Base-by-base conservation (phyloP, 2,329 filamentous ascomycete species). In the Myriosclerotinia scirpicola region DNA sequence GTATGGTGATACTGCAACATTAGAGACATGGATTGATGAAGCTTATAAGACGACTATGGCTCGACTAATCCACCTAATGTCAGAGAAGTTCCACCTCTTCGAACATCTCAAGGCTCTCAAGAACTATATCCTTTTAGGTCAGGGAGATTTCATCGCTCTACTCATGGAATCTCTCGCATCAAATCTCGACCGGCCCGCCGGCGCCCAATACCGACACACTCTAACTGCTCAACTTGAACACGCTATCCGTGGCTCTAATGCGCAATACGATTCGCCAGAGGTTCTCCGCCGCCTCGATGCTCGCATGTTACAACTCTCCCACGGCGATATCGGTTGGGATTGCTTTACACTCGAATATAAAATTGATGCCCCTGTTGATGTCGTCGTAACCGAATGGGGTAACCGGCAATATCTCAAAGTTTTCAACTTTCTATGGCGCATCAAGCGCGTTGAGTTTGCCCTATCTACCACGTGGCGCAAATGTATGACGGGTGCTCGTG, bases 321-420 rank as follows among this genome's bases (percentile, higher is more conserved):
- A 97, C 73, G 95, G 95, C 62, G 95, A 99, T 74, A 98, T 97
- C 64, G 95, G 95, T 60, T 99, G 95, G 95, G 95, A 99, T 76
- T 97, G 96, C 76, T 99, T 99, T 79, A 99, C 95, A 0, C 86
- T 99, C 11, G 96, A 99, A 77, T 99, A 99, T 80, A 97, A 98
- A 77, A 95, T 99, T 72, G 93, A 97, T 76, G 91, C 94, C 2
- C 95, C 95, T 0, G 91, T 97, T 34, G 95, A 99, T 76, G 95
- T 99, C 38, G 93, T 99, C 58, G 93, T 99, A 50, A 98, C 94
- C 0, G 92, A 96, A 53, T 97, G 93, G 87, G 93, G 93, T 55
- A 94, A 91, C 71, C 91, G 94, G 30, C 94, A 99, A 76, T 99
- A 99, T 76, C 88, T 99, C 73, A 98, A 98, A 77, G 92, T 99